phyloP scores from a whole-genome alignment of 2,329 filamentous ascomycete species.

The Didymella pomorum region DNA sequence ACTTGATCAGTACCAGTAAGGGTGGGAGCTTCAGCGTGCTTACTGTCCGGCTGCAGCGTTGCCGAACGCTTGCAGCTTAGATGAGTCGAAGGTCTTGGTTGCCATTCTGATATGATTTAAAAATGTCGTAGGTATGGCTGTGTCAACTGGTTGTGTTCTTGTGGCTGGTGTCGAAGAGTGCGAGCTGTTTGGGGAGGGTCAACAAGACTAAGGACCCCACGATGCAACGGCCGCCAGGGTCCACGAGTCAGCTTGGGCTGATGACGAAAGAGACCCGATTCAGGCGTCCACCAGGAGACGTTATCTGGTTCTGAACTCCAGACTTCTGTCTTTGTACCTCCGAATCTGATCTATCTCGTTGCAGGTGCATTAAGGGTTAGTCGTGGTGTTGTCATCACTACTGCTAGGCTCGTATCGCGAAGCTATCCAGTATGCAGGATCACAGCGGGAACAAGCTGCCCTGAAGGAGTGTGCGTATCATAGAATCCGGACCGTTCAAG shows the following conservation, averaged over 20 bases:
- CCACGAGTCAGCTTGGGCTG: conserved; percentile 29
- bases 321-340: not conserved
- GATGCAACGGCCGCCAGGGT: conserved; percentile 28
- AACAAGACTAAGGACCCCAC: conserved; percentile 18
- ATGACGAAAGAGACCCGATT: conserved; percentile 18
- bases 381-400: no score
- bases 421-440: not conserved
- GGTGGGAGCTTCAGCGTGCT: conserved; percentile 52
- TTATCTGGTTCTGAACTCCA: not conserved
- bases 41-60: conserved; percentile 86
- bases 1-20: conserved; percentile 17
- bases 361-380: no score
- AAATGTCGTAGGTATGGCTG: conserved; percentile 1
- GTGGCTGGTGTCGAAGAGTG: conserved; percentile 18
- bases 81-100: conserved; percentile 62
- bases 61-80: conserved; percentile 73
- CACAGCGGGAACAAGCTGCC: not conserved
- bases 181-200: conserved; percentile 15
- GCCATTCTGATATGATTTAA: conserved; percentile 33
- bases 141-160: conserved; percentile 14
- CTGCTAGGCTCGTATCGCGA: not conserved
- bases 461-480: not conserved
- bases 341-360: not conserved
- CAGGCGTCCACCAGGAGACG: not conserved
- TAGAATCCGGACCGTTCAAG: not conserved